phyloP scores from a whole-genome alignment of 495 filamentous ascomycete species.

The Tuber borchii region DNA sequence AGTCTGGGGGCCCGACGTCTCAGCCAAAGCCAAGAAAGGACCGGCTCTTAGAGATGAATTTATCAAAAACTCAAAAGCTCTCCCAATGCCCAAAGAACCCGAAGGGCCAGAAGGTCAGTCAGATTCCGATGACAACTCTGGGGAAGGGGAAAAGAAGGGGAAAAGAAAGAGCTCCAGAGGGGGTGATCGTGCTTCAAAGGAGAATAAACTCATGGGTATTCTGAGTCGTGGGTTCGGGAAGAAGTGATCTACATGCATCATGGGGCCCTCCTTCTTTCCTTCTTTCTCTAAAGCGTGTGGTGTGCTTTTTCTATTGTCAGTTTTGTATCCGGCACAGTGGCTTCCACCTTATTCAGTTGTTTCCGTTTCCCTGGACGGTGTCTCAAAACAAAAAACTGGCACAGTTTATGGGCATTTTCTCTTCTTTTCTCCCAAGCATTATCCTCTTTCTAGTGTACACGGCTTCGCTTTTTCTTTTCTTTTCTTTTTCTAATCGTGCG shows the following conservation, averaged over 20 bases:
- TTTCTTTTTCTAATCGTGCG: neutral
- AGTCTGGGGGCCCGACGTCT: constrained; percentile 60
- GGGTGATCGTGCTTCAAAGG: constrained; percentile 47
- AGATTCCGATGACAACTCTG: constrained; percentile 47
- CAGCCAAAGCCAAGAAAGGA: constrained; percentile 46
- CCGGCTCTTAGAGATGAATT: constrained; percentile 59
- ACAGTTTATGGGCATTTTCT: neutral
- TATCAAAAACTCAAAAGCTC: constrained; percentile 58
- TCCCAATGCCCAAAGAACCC: constrained; percentile 49
- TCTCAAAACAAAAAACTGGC: neutral
- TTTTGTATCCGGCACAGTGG: neutral
- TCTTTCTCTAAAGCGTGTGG: neutral
- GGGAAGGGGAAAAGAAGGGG: constrained; percentile 41
- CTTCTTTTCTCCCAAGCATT: neutral
- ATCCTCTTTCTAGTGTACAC: neutral
- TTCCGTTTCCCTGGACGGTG: neutral
- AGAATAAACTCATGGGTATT: constrained; percentile 44
- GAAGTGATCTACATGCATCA: constrained; percentile 15
- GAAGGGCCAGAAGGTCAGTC: constrained; percentile 40
- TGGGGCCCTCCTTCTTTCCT: neutral
- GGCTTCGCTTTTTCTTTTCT: neutral
- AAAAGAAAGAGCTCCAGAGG: constrained; percentile 44
- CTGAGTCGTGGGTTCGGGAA: constrained; percentile 35
- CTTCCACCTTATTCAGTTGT: neutral
- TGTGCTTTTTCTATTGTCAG: neutral